A percentile compares a stretch with the other conserved stretches of the same genome.
phyloP scores from a whole-genome alignment of 306 rosid species.

The Rosa multiflora region DNA sequence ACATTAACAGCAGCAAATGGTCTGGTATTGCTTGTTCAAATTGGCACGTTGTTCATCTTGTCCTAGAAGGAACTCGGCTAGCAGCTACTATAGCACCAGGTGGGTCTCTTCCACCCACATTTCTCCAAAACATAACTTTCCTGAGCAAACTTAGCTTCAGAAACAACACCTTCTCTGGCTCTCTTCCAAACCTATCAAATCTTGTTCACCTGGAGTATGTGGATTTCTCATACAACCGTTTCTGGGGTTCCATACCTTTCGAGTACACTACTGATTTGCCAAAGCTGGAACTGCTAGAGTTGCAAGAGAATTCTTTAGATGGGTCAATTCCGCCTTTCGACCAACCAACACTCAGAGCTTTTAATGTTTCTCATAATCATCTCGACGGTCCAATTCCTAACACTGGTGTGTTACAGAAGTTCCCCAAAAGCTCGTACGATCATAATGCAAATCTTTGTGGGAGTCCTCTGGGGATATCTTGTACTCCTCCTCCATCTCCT shows the following conservation, averaged over 20 bases:
- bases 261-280: slow-evolving; percentile 41
- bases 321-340: slow-evolving; percentile 58
- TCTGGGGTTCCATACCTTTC: slow-evolving; percentile 48
- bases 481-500: slow-evolving; percentile 32
- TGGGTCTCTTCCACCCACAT: slow-evolving; percentile 42
- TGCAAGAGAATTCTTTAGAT: slow-evolving; percentile 47
- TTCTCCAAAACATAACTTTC: slow-evolving; percentile 48
- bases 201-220: slow-evolving; percentile 45
- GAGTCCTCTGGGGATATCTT: slow-evolving; percentile 42
- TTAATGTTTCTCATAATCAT: slow-evolving; percentile 61
- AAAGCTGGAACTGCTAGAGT: slow-evolving; percentile 34
- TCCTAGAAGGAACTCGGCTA: slow-evolving; percentile 50
- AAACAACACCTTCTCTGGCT: slow-evolving; percentile 57
- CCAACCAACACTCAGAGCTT: slow-evolving; percentile 45
- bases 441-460: slow-evolving; percentile 64
- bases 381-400: slow-evolving; percentile 56
- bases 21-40: slow-evolving; percentile 55
- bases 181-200: slow-evolving; percentile 45
- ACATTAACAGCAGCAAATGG: slow-evolving; percentile 47
- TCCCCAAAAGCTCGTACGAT: slow-evolving; percentile 44
- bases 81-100: slow-evolving; percentile 17
- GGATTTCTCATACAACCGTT: slow-evolving; percentile 39
- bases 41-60: slow-evolving; percentile 56
- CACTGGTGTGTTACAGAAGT: slow-evolving; percentile 45
- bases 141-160: slow-evolving; percentile 43